Evolutionary conservation across 2,329 filamentous ascomycete species (phyloP), one percentile per base, ranked within the genome.

Genomic region (Talaromyces sp.): DNA sequence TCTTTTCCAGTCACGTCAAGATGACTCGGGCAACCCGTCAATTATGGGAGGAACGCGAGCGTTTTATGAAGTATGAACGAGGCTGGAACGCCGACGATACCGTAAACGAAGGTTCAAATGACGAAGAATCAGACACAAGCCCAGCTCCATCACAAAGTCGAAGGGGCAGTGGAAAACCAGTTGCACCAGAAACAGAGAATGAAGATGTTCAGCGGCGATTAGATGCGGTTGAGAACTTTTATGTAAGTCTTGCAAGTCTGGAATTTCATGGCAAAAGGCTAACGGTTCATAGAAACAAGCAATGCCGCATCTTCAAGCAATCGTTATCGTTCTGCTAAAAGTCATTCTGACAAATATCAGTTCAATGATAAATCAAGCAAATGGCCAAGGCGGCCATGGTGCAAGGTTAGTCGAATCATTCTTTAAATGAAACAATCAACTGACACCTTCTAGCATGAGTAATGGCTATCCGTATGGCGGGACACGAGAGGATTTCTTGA

Each of bases 1-100:
- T 99, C 1, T 99, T 99, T 77, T 91, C 93, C 0, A 90, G 87
- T 66, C 87, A 95, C 61, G 95, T 97, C 76, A 87, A 94, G 70
- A 96, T 96, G 85, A 96, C 93, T 0, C 85, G 95, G 67, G 92
- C 92, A 5, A 94, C 96, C 79, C 88, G 92, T 64, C 95, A 99
- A 78, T 82, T 99, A 15, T 99, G 95, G 94, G 91, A 96, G 70
- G 93, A 96, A 75, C 87, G 95, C 58, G 93, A 97, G 72, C 87
- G 87, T 31, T 99, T 96, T 70, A 89, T 97, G 80, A 94, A 91
- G 73, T 96, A 91, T 70, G 94, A 98, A 72, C 86, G 95, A 63
- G 95, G 95, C 10, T 99, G 93, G 92, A 88, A 90, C 66, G 82
- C 83, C 1, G 80, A 80, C 1, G 79, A 81, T 19, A 73, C 74